phyloP scores from a whole-genome alignment of 495 filamentous ascomycete species.

The Astrocystis sublimbata region DNA sequence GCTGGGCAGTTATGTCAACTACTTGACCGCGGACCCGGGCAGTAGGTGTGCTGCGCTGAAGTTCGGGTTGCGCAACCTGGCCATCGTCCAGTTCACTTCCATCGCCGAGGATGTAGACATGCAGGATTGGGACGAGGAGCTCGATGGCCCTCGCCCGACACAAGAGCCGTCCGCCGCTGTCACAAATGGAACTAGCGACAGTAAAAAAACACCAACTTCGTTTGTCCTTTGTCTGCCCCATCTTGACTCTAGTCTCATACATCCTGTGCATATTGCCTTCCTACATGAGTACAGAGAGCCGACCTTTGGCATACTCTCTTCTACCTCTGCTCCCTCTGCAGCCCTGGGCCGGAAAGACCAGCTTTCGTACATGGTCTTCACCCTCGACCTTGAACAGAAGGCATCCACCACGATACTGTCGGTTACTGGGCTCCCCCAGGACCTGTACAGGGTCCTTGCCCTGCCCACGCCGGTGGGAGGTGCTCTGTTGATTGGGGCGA shows the following conservation, averaged over 20 bases:
- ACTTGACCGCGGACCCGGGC: conserved; percentile 84
- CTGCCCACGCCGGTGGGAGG: conserved; percentile 86
- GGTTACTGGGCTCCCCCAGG: conserved; percentile 80
- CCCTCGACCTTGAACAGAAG: conserved; percentile 88
- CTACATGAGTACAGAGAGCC: conserved; percentile 96
- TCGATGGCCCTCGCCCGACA: conserved; percentile 60
- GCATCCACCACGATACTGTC: conserved; percentile 92
- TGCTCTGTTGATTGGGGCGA: conserved; percentile 79
- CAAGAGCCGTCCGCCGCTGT: conserved; percentile 45
- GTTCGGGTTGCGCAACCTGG: conserved; percentile 84
- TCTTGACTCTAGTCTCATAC: conserved; percentile 80
- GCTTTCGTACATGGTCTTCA: conserved; percentile 89
- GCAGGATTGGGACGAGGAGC: conserved; percentile 82
- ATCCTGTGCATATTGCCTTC: conserved; percentile 90
- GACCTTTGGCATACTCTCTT: conserved; percentile 91
- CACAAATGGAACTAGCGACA: conserved; percentile 55
- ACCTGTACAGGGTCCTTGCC: conserved; percentile 81
- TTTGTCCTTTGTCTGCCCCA: conserved; percentile 85
- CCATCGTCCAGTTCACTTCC: conserved; percentile 91
- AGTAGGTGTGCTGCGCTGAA: conserved; percentile 91
- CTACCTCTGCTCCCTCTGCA: conserved; percentile 66
- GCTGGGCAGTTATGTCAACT: conserved; percentile 67
- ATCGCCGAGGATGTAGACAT: conserved; percentile 84
- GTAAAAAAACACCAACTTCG: conserved; percentile 76
- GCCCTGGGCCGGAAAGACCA: conserved; percentile 83